Evolutionary conservation across 805 yeast species (phyloP), one percentile per base, ranked within the genome.

Genomic region (Myxozyma vanderwaltii): DNA sequence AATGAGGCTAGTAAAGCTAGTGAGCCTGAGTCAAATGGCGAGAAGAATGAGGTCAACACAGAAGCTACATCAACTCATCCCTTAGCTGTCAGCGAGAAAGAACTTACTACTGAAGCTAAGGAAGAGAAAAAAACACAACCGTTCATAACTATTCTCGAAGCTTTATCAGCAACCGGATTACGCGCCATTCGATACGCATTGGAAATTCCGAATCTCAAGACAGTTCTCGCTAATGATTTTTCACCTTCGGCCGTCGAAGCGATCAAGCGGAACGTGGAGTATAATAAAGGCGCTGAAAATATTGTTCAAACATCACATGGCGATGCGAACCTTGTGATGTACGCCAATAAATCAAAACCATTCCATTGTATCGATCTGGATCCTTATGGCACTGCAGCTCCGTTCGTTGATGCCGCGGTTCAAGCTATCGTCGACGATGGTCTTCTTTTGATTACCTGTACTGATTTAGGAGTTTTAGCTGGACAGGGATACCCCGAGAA

Each of bases 341-440:
- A 86, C 53, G 69, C 58, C 1, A 68, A 65, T 53, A 67, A 67
- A 53, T 47, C 63, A 74, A 38, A 41, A 50, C 50, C 74, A 69
- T 91, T 86, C 74, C 96, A 94, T 70, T 88, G 89, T 2, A 83
- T 94, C 58, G 99, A 94, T 74, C 79, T 94, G 52, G 99, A 94
- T 73, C 99, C 99, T 0, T 94, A 94, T 71, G 99, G 99, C 31
- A 87, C 97, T 0, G 99, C 97, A 0, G 83, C 97, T 0, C 99
- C 99, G 6, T 94, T 94, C 71, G 79, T 94, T 29, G 99, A 94
- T 72, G 84, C 94, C 33, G 97, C 98, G 0, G 77, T 94, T 33
- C 96, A 90, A 69, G 77, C 86, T 33, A 81, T 91, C n/a, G 82
- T 81, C 50, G 91, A 91, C 66, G 91, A 86, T 56, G 99, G 98